Conservation (phyloP, 768 basidiomycete genomes). For the Postia placenta region DNA sequence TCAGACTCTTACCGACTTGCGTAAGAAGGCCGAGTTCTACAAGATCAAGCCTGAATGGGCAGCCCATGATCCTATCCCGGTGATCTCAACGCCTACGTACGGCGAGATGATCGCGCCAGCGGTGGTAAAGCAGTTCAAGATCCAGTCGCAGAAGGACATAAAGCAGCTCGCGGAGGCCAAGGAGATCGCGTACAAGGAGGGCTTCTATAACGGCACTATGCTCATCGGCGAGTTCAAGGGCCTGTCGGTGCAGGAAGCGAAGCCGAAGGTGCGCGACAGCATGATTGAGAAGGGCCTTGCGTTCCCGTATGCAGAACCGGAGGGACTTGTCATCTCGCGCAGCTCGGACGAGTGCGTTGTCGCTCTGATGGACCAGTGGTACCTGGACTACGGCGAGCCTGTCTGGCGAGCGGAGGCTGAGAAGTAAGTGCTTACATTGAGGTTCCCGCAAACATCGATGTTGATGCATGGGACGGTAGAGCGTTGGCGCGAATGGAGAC, state of each 20-base stretch:
- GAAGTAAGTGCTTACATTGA: constrained; percentile 47
- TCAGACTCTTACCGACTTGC: constrained; percentile 81
- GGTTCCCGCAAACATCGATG: no score
- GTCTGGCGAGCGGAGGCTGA: constrained; percentile 85
- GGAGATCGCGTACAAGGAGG: constrained; percentile 97
- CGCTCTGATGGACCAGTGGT: constrained; percentile 99
- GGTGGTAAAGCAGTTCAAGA: constrained; percentile 84
- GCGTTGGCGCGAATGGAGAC: constrained; percentile 83
- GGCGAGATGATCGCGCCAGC: constrained; percentile 86
- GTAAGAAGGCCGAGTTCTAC: constrained; percentile 96
- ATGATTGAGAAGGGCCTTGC: constrained; percentile 78
- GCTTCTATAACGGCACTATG: constrained; percentile 95
- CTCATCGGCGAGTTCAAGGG: constrained; percentile 88
- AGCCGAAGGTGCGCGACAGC: constrained; percentile 76
- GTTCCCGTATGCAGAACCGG: constrained; percentile 93
- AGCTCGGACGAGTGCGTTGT: constrained; percentile 98
- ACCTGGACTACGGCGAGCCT: constrained; percentile 92
- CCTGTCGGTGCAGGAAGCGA: constrained; percentile 83
- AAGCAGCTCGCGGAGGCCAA: constrained; percentile 95
- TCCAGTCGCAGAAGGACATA: constrained; percentile 89
- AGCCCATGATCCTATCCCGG: constrained; percentile 77
- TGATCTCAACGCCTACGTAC: constrained; percentile 85
- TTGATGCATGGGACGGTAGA: no score
- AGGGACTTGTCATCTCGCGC: constrained; percentile 82
- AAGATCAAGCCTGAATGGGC: constrained; percentile 90